Conservation (phyloP, 306 rosid genomes). For the Gastrolobium villosum region DNA sequence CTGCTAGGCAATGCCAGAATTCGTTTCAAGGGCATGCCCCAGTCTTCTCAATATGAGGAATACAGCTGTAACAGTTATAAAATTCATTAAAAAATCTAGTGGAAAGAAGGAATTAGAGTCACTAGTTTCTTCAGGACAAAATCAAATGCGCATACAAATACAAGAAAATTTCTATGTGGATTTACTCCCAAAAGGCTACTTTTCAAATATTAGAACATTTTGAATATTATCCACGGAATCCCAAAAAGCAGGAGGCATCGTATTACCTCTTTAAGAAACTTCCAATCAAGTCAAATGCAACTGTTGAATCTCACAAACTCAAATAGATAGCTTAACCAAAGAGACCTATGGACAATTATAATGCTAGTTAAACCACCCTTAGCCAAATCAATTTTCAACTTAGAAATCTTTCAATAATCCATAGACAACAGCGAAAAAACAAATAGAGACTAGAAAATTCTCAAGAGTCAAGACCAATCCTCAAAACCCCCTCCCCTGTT, state of each 20-base stretch:
- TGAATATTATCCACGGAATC: neutral
- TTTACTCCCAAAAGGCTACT: neutral
- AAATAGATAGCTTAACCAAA: constrained; percentile 23
- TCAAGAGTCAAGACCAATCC: neutral
- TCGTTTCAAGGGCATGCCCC: constrained; percentile 2
- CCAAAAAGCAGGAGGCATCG: neutral
- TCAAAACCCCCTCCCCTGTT: neutral
- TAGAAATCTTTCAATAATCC: neutral
- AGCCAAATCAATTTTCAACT: constrained; percentile 8
- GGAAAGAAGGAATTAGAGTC: neutral
- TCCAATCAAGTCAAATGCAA: constrained; percentile 18
- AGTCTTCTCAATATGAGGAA: no score
- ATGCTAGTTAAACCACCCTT: constrained; percentile 25
- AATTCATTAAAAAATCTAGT: neutral
- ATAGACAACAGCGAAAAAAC: neutral
- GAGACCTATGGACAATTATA: constrained; percentile 24
- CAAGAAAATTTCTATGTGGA: neutral
- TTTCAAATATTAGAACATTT: neutral
- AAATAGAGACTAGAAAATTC: neutral
- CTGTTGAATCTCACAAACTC: constrained; percentile 22
- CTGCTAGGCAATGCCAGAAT: neutral
- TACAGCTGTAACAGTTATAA: neutral
- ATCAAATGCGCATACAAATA: neutral
- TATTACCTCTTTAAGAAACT: constrained; percentile 26
- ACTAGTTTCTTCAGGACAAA: neutral